Evolutionary conservation across 441 rosid species (phyloP).

Genomic region (Arabidopsis lyrata): DNA sequence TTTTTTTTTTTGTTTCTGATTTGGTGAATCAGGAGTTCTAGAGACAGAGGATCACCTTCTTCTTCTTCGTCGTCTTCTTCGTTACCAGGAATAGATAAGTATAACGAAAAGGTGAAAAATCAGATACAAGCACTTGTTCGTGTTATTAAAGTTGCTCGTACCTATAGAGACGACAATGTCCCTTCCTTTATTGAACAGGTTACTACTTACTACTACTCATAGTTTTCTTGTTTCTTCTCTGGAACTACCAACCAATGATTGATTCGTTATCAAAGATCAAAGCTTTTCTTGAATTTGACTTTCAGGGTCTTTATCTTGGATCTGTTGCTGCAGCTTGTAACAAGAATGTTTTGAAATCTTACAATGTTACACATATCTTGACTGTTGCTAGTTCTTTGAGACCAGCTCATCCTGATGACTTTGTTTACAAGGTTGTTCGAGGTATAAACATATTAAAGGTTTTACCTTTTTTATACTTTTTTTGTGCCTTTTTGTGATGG

Average conservation of each 20-base stretch:
- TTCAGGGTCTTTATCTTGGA: constrained; percentile 77
- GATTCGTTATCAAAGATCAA: not conserved
- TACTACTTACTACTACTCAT: not conserved
- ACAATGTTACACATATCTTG: constrained; percentile 61
- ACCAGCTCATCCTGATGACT: constrained; percentile 60
- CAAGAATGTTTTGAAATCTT: constrained; percentile 53
- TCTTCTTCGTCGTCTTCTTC: constrained; percentile 18
- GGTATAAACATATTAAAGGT: constrained; percentile 45
- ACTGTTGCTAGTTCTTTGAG: constrained; percentile 62
- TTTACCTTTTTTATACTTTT: not conserved
- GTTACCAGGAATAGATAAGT: constrained; percentile 47
- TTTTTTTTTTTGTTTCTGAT: not conserved
- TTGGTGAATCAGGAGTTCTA: constrained; percentile 31
- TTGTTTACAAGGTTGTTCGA: constrained; percentile 58
- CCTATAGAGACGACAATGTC: constrained; percentile 55
- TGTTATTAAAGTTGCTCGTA: constrained; percentile 47
- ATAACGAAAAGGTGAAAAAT: constrained; percentile 53
- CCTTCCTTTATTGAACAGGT: constrained; percentile 64
- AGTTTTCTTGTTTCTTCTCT: not conserved
- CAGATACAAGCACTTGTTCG: constrained; percentile 64
- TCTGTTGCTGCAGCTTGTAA: constrained; percentile 65
- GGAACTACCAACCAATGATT: not conserved
- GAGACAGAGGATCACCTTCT: constrained; percentile 30
- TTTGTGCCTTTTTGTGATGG: not conserved
- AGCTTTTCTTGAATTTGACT: constrained; percentile 10